Base-by-base conservation (phyloP, 2,329 filamentous ascomycete species). In the Epichloe scottii region DNA sequence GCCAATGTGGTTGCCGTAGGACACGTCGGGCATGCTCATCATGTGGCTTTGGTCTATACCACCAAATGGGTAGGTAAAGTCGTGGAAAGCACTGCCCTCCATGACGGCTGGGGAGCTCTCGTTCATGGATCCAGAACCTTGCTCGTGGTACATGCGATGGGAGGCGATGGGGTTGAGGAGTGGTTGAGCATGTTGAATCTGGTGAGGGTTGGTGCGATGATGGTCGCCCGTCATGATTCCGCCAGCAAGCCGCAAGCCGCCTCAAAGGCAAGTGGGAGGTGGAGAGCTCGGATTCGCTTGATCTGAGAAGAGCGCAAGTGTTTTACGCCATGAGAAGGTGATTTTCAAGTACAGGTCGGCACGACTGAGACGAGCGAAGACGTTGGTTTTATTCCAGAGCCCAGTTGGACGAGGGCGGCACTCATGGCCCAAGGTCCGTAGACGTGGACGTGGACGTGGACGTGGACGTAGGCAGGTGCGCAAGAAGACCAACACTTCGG, bases 61-160 rank as follows among this genome's bases (percentile, higher is more conserved):
- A 52, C 62, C 64, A 58, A 75, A 79, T 3, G 73, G 60, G 58
- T 79, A 80, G 55, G 68, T 67, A 58, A 80, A 81, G 47, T 75
- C 73, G 12, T 72, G 64, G 37, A 79, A 81, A 46, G 74, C 72
- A 15, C 71, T 63, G 35, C 68, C 58, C 55, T 76, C 71, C 58
- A 76, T 71, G 58, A 73, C 59, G 56, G 57, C 51, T 35, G 56
- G 51, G 34, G 57, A 53, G 30, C 48, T 53, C 47, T 57, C 55
- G 37, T 58, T 56, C 50, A 60, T 54, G 52, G 55, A 51, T 40
- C 55, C 51, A 52, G 59, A 55, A 49, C 54, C 52, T 33, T 45
- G 55, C 14, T 51, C 52, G 30, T 53, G 57, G 52, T 60, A 63
- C 19, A 62, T 51, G 40, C 37, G 50, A 49, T 61, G 61, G 43